Evolutionary conservation across 1,284 basidiomycete genomes (phyloP), one percentile per base, ranked within the genome.

Genomic region (Wallemia mellicola): DNA sequence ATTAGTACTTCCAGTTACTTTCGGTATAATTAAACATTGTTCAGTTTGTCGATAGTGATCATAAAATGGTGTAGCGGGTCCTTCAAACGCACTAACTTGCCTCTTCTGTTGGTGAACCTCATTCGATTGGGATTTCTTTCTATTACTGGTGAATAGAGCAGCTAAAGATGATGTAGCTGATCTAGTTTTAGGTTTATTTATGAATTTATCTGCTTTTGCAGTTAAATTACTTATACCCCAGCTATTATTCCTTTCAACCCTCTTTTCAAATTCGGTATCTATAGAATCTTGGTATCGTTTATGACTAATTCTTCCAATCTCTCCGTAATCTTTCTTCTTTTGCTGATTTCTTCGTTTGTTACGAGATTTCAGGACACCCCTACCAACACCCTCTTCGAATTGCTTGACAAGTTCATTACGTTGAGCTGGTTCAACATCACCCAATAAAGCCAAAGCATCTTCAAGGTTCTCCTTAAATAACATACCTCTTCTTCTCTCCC

Each of bases 381-480:
- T 48, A 66, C 60, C 56, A 57, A 55, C 32, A 57, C 58, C 54
- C 59, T 62, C 24, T 58, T 64, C 63, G 28, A 28, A 25, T 26
- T 25, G 17, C 14, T 26, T n/a, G 2, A 57, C 55, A 25, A 57
- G 58, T 28, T 19, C 54, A 19, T 22, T 38, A 1, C 58, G 56
- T 15, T 28, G 38, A 17, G 32, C 57, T 27, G 57, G 59, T 14
- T 65, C 64, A n/a, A 66, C 65, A 2, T 69, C 63, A 59, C 79
- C 75, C 54, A 76, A 76, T 55, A 85, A 73, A 57, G 74, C 82
- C 64, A 96, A 73, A 1, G 89, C 91, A 66, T 95, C 92, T 22
- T 81, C 85, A 28, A 95, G 71, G 67, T 92, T 91, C 70, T 95
- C 91, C 1, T 83, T 83, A 69, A 92, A 94, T 25, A 94, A 72